Evolutionary conservation across 345 rosid species (phyloP).

Genomic region (Gynandropsis gynandra): DNA sequence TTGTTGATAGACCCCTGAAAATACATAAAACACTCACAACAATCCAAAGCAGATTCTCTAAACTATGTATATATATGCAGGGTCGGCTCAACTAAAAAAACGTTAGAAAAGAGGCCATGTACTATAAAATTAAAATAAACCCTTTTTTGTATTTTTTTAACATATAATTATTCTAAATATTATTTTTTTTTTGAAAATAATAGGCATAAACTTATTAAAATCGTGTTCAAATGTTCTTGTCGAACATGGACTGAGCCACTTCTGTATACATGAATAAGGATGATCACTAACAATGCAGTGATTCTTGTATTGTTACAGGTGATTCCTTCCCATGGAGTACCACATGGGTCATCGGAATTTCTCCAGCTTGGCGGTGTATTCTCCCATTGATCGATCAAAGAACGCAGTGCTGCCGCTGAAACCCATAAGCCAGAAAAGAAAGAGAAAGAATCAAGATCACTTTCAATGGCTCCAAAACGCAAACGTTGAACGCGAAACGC

Average conservation of each 20-base stretch:
- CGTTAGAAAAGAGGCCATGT: no score
- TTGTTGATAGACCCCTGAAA: conserved; percentile 73
- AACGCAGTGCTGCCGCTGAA: conserved; percentile 69
- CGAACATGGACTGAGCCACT: conserved; percentile 8
- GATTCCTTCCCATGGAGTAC: conserved; percentile 85
- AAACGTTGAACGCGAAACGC: not conserved
- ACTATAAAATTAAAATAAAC: no score
- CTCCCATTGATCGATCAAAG: conserved; percentile 66
- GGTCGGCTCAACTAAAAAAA: no score
- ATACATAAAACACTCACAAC: not conserved
- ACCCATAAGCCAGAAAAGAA: not conserved
- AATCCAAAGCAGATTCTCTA: not conserved
- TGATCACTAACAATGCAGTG: conserved; percentile 60
- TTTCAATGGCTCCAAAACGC: not conserved
- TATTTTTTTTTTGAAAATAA: no score
- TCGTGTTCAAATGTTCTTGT: no score
- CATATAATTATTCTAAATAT: no score
- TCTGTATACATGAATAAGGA: not conserved
- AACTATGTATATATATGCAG: not conserved
- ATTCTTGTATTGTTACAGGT: conserved; percentile 63
- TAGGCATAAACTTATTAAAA: no score
- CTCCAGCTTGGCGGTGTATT: conserved; percentile 77
- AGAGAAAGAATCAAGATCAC: not conserved
- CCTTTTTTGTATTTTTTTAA: no score
- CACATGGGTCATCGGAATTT: conserved; percentile 71